Percentiles rank a stretch among this genome's conserved stretches.
phyloP scores from a whole-genome alignment of 2,329 filamentous ascomycete species.

The Calonectria fujianensis region DNA sequence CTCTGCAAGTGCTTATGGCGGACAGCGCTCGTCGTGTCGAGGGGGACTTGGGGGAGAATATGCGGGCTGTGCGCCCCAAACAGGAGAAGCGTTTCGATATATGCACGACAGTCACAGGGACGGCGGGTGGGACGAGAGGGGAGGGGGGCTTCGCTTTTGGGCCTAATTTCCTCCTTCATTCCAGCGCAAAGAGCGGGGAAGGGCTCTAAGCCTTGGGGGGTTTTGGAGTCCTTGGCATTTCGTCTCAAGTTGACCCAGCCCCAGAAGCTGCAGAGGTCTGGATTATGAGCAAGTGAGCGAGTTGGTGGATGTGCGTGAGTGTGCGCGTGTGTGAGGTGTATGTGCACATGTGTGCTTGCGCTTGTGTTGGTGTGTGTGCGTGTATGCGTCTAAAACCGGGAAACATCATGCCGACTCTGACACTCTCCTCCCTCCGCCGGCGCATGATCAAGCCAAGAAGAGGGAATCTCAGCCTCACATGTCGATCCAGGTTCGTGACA shows the following conservation, averaged over 20 bases:
- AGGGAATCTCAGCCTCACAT: not conserved
- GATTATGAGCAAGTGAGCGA: not conserved
- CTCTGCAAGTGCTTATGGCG: slow-evolving; percentile 53
- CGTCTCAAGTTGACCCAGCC: slow-evolving; percentile 4
- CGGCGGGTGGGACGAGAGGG: slow-evolving; percentile 11
- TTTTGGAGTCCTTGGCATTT: not conserved
- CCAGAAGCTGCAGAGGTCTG: not conserved
- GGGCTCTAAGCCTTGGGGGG: not conserved
- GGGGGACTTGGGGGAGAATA: not conserved
- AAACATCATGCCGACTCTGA: slow-evolving; percentile 35
- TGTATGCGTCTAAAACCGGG: slow-evolving; percentile 25
- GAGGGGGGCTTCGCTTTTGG: not conserved
- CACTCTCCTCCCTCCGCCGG: not conserved
- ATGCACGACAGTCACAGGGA: slow-evolving; percentile 29
- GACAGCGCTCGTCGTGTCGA: not conserved
- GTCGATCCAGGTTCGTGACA: not conserved
- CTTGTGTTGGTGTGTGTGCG: not conserved
- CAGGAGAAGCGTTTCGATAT: slow-evolving; percentile 29
- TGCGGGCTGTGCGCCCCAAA: slow-evolving; percentile 30
- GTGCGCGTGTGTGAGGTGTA: not conserved
- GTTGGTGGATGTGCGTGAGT: not conserved
- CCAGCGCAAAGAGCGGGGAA: not conserved
- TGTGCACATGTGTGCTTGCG: not conserved
- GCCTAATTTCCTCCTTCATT: not conserved
- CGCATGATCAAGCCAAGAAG: slow-evolving; percentile 28